Base-by-base conservation (phyloP, 306 rosid species). In the Dryas alaskensis region DNA sequence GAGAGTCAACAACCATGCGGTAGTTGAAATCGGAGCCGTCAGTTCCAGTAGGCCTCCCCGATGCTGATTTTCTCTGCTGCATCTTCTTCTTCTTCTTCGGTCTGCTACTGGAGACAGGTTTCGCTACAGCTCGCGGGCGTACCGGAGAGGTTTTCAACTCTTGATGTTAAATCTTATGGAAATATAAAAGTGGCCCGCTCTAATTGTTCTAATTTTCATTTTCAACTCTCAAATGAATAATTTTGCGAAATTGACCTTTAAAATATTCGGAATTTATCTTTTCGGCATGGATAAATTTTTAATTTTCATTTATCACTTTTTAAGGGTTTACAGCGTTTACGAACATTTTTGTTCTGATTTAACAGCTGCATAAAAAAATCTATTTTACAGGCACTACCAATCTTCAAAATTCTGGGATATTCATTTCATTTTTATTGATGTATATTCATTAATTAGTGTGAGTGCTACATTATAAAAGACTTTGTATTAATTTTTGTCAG, bases 1-100 rank as follows among this genome's bases (percentile, higher is more conserved):
- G 88, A 78, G 98, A 91, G 79, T 86, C 97, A 73, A 93, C 96
- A 1, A 93, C 97, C 97, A 93, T 90, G 52, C 97, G 97, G 82
- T 77, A 87, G 55, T 89, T 84, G 72, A 77, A 90, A 84, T 90
- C 98, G 1, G 90, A 89, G 72, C 97, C 98, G 67, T 93, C 97
- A 6, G 98, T 90, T 77, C 98, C 98, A 44, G 89, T 83, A 54
- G 97, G 96, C 80, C 97, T 89, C 67, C 95, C 92, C 4, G 70
- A 81, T 3, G 86, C 70, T 4, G 86, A 53, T 69, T 72, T 86
- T 74, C 96, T 85, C 67, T 86, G 96, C 79, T 85, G 90, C 96
- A 86, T 92, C 79, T 78, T 83, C 57, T 42, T 73, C 65, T 43
- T 49, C 27, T 49, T 69, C 59, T 43, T 17, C 22, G 66, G 13